Base-by-base conservation (phyloP, 2,329 filamentous ascomycete species). In the Aspergillus terreus region DNA sequence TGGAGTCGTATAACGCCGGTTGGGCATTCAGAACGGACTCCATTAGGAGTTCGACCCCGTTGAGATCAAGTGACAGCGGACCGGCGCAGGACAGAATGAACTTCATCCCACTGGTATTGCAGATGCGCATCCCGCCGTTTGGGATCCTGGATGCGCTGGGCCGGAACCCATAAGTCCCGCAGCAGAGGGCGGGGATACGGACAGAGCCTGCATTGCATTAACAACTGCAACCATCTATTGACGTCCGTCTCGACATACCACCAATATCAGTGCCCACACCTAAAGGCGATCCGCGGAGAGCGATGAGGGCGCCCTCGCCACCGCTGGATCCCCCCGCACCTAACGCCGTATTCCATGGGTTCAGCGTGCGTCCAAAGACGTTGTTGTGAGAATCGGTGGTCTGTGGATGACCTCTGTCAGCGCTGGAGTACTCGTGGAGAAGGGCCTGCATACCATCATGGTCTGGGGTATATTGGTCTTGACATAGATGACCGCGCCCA, bases 211-310 rank as follows among this genome's bases (percentile, higher is more conserved):
- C 19, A 23, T 42, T 38, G 35, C 11, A 15, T n/a, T 38, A n/a
- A 38, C 35, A 15, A 38, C 6, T 11, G 2, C 6, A n/a, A 2
- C 11, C 14, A n/a, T 38, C 35, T 38, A 14, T 2, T 9, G 9
- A 30, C 7, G 27, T 30, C 27, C 27, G 27, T 30, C 9, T 30
- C 40, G 19, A 64, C 49, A 19, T 52, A 60, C 60, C 60, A 6
- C 78, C 78, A 49, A 86, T 85, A 54, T 87, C 84, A 1, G 83
- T 83, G 1, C 84, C 84, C 0, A 86, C 73, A 4, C 85, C 85
- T 0, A 86, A 50, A 0, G 78, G 76, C 48, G 79, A 83, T n/a
- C 85, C 86, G 12, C 70, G 68, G 51, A 87, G 78, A 0, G 75
- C 71, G 27, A 88, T 76, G 1, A 88, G 71, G 0, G 85, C 84